Evolutionary conservation across 495 filamentous ascomycete genomes (phyloP).

Genomic region (Penicillium lividum): DNA sequence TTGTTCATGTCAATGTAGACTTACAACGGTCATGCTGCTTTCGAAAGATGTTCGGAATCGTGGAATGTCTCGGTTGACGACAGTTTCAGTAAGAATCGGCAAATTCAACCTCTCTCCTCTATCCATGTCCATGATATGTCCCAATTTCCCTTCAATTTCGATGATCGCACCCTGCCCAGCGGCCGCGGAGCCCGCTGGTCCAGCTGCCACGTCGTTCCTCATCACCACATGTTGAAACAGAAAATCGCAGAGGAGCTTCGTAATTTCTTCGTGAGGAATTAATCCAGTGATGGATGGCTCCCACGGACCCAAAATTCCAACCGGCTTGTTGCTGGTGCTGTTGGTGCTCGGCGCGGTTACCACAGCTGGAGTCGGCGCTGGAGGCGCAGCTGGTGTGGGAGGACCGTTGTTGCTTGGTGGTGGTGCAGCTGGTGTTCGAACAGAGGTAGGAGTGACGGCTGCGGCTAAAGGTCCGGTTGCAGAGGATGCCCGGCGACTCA

Average conservation of each 20-base stretch:
- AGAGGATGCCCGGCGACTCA: constrained; percentile 28
- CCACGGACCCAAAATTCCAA: constrained; percentile 61
- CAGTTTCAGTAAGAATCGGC: constrained; percentile 63
- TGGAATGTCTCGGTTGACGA: constrained; percentile 56
- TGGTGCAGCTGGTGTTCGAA: constrained; percentile 21
- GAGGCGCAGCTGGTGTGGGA: constrained; percentile 9
- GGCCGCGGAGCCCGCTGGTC: constrained; percentile 47
- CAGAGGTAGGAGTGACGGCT: constrained; percentile 19
- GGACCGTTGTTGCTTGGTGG: constrained; percentile 17
- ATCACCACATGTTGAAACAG: constrained; percentile 67
- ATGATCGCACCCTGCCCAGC: constrained; percentile 66
- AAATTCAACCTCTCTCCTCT: constrained; percentile 65
- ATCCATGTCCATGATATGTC: constrained; percentile 70
- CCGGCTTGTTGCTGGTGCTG: constrained; percentile 1
- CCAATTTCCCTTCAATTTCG: constrained; percentile 91
- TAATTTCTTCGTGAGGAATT: constrained; percentile 67
- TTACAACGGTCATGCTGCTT: constrained; percentile 84
- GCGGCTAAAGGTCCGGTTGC: constrained; percentile 24
- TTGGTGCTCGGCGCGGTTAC: constrained; percentile 10
- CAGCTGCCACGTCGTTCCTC: constrained; percentile 52
- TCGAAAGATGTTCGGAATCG: constrained; percentile 60
- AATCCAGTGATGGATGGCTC: constrained; percentile 69
- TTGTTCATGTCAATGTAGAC: constrained; percentile 25
- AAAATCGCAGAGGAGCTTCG: constrained; percentile 70
- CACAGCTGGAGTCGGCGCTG: not conserved